Base-by-base conservation (phyloP, 2,329 filamentous ascomycete genomes). In the Endothia cerciana region DNA sequence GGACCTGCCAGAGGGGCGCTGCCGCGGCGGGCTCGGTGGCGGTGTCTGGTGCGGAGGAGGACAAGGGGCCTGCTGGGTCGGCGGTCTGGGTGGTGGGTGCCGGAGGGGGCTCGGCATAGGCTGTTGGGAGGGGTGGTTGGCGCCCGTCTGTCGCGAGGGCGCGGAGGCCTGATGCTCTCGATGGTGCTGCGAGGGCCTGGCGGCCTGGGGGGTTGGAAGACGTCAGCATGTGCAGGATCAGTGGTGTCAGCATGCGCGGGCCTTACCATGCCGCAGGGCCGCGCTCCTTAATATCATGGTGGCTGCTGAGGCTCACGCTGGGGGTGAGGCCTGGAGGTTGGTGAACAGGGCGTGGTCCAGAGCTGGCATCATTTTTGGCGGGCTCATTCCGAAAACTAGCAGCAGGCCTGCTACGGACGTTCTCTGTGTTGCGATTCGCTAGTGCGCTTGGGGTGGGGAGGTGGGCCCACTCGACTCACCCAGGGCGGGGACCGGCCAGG, bases 251-350 rank as follows among this genome's bases (percentile, higher is more conserved):
- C 25, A 11, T 38, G 4, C 13, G 28, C 19, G 2, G 11, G 25
- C 22, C 81, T 72, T 77, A 87, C 86, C 81, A 75, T 86, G 79
- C 83, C 84, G 84, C 75, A 82, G 76, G 62, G 79, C 79, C 70
- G 80, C 76, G 74, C 81, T 86, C 79, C 85, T 82, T 70, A 85
- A 72, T 73, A 87, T 86, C 86, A 88, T 88, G 70, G 73, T 43
- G 56, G 41, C 30, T 77, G 76, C 74, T 69, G 72, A 69, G 66
- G 71, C 67, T 69, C 69, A 69, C 64, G 64, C 65, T 61, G 65
- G 41, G 45, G 36, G 51, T 57, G 59, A 62, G 62, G 62, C 67
- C 65, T 55, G 33, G 28, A 40, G 33, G 25, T 13, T 17, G 33
- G n/a, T 33, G 45, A 47, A 28, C 49, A 65, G 28, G 41, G 56